phyloP scores from a whole-genome alignment of 2,329 filamentous ascomycete species.

The Xylariaceae sp. region DNA sequence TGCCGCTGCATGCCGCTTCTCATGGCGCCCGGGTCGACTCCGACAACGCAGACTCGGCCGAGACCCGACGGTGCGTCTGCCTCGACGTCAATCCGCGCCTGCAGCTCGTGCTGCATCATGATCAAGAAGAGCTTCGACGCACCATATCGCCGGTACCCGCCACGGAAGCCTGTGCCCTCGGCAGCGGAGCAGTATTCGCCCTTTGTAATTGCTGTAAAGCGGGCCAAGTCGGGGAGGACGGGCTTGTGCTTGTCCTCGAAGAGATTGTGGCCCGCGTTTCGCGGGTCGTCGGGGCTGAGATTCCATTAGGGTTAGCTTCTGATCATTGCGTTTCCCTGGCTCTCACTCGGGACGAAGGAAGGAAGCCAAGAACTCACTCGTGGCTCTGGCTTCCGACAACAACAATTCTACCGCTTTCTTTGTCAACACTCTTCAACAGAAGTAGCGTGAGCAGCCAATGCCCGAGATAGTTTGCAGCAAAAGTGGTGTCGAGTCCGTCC shows the following conservation, averaged over 20 bases:
- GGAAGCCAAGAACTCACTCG: slow-evolving; percentile 25
- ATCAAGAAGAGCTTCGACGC: slow-evolving; percentile 20
- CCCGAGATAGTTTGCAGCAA: slow-evolving; percentile 18
- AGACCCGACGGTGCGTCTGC: slow-evolving; percentile 19
- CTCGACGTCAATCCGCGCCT: slow-evolving; percentile 19
- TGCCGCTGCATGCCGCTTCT: slow-evolving; percentile 15
- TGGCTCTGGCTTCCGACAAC: slow-evolving; percentile 18
- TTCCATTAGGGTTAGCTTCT: background rate
- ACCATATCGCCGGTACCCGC: slow-evolving; percentile 20
- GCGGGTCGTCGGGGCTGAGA: slow-evolving; percentile 4
- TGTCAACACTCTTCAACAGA: slow-evolving; percentile 18
- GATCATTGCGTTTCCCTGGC: too few species aligned
- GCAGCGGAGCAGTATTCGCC: slow-evolving; percentile 15
- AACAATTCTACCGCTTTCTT: slow-evolving; percentile 12
- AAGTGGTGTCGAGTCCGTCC: slow-evolving; percentile 16
- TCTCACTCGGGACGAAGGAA: too few species aligned
- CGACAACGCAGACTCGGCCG: slow-evolving; percentile 21
- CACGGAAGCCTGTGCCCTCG: slow-evolving; percentile 16
- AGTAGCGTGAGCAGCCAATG: slow-evolving; percentile 20
- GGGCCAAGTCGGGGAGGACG: slow-evolving; percentile 10
- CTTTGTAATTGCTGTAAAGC: slow-evolving; percentile 11
- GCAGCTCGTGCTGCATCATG: slow-evolving; percentile 23
- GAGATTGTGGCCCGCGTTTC: slow-evolving; percentile 4
- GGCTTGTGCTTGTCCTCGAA: slow-evolving; percentile 11
- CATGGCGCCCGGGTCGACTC: slow-evolving; percentile 28